Conservation (phyloP, 176 grass and related monocot species). For the Zoysia pacifica region DNA sequence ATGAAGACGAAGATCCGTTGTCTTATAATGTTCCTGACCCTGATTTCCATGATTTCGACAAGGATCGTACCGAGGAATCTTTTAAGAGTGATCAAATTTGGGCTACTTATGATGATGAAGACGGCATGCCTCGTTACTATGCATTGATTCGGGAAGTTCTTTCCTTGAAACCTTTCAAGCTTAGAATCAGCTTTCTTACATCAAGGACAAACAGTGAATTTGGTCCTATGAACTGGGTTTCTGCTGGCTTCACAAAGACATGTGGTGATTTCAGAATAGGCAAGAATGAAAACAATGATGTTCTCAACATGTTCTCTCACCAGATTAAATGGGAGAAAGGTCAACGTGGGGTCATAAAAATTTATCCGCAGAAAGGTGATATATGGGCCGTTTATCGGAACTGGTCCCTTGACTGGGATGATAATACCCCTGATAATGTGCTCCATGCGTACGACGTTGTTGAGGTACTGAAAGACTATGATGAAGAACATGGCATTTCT, state of each 20-base stretch:
- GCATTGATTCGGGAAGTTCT: too few species aligned
- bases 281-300: slow-evolving; percentile 1
- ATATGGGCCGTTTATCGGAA: slow-evolving; percentile 65
- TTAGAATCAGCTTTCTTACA: too few species aligned
- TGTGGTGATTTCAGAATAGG: not conserved
- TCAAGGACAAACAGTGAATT: too few species aligned
- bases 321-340: slow-evolving; percentile 65
- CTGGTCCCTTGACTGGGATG: slow-evolving; percentile 63
- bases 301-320: slow-evolving; percentile 69
- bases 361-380: slow-evolving; percentile 67
- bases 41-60: slow-evolving; percentile 77
- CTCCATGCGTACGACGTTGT: slow-evolving; percentile 58
- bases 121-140: too few species aligned
- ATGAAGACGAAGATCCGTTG: slow-evolving; percentile 37
- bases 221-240: too few species aligned
- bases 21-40: slow-evolving; percentile 65
- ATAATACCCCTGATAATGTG: slow-evolving; percentile 56
- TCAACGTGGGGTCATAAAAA: slow-evolving; percentile 55
- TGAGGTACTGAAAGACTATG: slow-evolving; percentile 56
- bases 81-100: slow-evolving; percentile 21
- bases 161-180: too few species aligned
- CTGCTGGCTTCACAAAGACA: too few species aligned
- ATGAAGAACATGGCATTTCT: slow-evolving; percentile 53
- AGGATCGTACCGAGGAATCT: slow-evolving; percentile 48
- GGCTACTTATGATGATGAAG: too few species aligned